Evolutionary conservation across 108 stramenopile genomes (phyloP).

Genomic region (Fragilaria crotonensis): DNA sequence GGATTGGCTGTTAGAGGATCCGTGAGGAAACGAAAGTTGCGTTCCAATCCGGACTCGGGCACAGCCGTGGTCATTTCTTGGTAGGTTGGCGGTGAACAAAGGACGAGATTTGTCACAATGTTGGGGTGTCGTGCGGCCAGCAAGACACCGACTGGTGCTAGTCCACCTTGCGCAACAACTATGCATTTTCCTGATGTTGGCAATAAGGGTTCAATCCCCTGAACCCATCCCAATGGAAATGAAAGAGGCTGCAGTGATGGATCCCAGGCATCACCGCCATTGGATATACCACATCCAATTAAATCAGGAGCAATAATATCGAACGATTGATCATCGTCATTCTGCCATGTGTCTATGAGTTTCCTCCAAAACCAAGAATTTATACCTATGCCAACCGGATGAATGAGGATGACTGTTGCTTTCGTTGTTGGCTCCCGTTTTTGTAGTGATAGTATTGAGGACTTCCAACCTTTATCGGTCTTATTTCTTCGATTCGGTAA

Average conservation of each 20-base stretch:
- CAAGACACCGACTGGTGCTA: constrained; percentile 52
- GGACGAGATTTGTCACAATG: constrained; percentile 23
- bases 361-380: constrained; percentile 60
- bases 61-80: constrained; percentile 46
- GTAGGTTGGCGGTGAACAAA: constrained; percentile 56
- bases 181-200: constrained; percentile 13
- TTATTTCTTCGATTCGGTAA: background rate
- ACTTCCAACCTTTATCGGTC: background rate
- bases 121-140: constrained; percentile 49
- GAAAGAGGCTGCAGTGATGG: constrained; percentile 21
- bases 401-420: constrained; percentile 38
- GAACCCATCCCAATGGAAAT: constrained; percentile 54
- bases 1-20: constrained; percentile 32
- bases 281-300: constrained; percentile 57
- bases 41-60: constrained; percentile 32
- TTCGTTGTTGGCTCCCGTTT: too few relatives aligned
- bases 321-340: constrained; percentile 7
- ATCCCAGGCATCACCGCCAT: constrained; percentile 50
- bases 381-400: constrained; percentile 67
- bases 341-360: constrained; percentile 22
- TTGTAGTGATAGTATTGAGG: too few relatives aligned
- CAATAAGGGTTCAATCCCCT: constrained; percentile 40
- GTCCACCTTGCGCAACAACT: constrained; percentile 57
- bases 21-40: constrained; percentile 49
- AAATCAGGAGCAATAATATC: constrained; percentile 49